Evolutionary conservation across 805 yeast genomes (phyloP).

Genomic region (Metschnikowia kofuensis): DNA sequence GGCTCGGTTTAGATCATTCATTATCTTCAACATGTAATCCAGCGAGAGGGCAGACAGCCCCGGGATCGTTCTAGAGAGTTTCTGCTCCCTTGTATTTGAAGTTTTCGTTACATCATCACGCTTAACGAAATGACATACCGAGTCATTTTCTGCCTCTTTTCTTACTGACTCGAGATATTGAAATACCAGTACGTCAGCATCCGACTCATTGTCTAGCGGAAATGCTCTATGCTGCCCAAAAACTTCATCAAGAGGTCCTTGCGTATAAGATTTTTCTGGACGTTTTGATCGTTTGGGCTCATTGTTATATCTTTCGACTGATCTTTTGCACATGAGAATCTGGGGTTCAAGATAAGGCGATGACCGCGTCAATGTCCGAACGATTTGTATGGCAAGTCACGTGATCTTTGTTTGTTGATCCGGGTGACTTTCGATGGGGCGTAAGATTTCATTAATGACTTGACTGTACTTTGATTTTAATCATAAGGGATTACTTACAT

Average conservation of each 20-base stretch:
- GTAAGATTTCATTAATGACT: too few relatives aligned
- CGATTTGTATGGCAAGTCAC: not conserved
- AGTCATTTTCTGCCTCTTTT: constrained; percentile 29
- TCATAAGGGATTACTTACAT: too few relatives aligned
- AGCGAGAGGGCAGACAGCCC: not conserved
- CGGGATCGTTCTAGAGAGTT: not conserved
- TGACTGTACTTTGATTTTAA: too few relatives aligned
- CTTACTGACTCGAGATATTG: constrained; percentile 29
- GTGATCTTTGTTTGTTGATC: not conserved
- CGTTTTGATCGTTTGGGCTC: constrained; percentile 7
- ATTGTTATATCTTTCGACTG: constrained; percentile 6
- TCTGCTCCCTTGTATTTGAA: not conserved
- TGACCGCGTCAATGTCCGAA: not conserved
- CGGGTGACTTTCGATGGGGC: too few relatives aligned
- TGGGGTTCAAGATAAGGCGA: not conserved
- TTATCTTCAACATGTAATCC: not conserved
- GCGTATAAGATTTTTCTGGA: constrained; percentile 11
- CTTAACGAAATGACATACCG: constrained; percentile 11
- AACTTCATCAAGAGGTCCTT: constrained; percentile 24
- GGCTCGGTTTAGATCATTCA: not conserved
- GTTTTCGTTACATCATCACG: not conserved
- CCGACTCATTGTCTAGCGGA: constrained; percentile 14
- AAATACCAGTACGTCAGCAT: constrained; percentile 17
- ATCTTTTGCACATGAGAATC: constrained; percentile 13
- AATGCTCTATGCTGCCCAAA: constrained; percentile 34